A percentile compares a stretch with the other conserved stretches of the same genome.
Evolutionary conservation across 2,329 filamentous ascomycete genomes (phyloP).

Genomic region (Colletotrichum sp.): DNA sequence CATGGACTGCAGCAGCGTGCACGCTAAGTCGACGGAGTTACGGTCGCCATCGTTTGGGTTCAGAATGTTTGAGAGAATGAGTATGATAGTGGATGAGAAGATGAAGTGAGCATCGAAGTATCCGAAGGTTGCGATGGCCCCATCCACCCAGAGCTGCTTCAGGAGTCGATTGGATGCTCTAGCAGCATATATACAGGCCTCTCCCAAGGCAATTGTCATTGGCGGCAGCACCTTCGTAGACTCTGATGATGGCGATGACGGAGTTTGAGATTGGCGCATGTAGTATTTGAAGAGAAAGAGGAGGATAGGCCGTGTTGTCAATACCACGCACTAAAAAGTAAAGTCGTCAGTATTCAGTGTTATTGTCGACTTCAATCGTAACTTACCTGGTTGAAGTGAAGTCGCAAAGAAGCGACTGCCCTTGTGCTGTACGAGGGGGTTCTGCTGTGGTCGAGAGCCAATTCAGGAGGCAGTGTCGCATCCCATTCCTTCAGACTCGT

Average conservation of each 20-base stretch:
- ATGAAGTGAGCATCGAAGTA: slow-evolving; percentile 35
- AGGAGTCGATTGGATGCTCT: slow-evolving; percentile 29
- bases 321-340: slow-evolving; percentile 33
- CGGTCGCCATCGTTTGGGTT: slow-evolving; percentile 29
- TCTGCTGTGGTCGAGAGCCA: neutral
- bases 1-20: slow-evolving; percentile 32
- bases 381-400: slow-evolving; percentile 27
- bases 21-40: slow-evolving; percentile 29
- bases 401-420: slow-evolving; percentile 35
- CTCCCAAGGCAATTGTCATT: slow-evolving; percentile 32
- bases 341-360: neutral
- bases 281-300: slow-evolving; percentile 33
- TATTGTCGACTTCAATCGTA: neutral
- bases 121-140: slow-evolving; percentile 30
- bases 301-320: slow-evolving; percentile 31
- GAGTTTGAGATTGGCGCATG: slow-evolving; percentile 12
- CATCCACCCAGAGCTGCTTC: slow-evolving; percentile 29
- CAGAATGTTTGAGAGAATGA: slow-evolving; percentile 38
- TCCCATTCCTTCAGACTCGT: neutral
- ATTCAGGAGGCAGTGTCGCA: neutral
- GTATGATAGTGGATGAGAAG: slow-evolving; percentile 31
- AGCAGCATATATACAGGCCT: slow-evolving; percentile 32
- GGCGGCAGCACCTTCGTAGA: slow-evolving; percentile 28
- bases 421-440: neutral
- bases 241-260: neutral